phyloP scores from a whole-genome alignment of 2,329 filamentous ascomycete genomes.

The Cryphonectria japonica region DNA sequence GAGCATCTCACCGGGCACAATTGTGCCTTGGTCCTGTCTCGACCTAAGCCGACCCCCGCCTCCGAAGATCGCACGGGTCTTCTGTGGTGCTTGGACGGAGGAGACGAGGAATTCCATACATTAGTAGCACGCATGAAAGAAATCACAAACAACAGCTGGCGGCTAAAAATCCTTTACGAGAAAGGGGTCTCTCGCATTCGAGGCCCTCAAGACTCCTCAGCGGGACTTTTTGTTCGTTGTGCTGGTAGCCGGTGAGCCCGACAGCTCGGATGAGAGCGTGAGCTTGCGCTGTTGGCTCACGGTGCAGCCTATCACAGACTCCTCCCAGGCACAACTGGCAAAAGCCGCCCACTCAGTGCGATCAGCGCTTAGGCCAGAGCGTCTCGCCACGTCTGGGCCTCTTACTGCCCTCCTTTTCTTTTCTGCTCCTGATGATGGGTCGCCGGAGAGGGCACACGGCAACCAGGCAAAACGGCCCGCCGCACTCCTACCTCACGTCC shows the following conservation, averaged over 20 bases:
- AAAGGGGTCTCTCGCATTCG: neutral
- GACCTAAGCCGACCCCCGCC: too few species aligned
- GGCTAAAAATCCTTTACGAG: neutral
- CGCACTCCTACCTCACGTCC: neutral
- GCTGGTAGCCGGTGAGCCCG: neutral
- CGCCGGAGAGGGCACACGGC: slow-evolving; percentile 8
- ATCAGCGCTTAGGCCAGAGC: slow-evolving; percentile 25
- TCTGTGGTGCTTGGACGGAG: neutral
- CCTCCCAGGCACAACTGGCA: slow-evolving; percentile 6
- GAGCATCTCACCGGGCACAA: neutral
- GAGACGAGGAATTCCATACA: neutral
- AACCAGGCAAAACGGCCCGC: neutral
- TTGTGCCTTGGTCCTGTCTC: neutral
- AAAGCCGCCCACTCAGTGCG: slow-evolving; percentile 19
- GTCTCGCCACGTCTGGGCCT: slow-evolving; percentile 27
- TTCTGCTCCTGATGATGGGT: slow-evolving; percentile 1
- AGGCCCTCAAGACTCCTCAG: neutral
- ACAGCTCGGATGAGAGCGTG: slow-evolving; percentile 3
- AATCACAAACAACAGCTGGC: neutral
- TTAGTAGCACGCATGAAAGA: neutral
- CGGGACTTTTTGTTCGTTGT: slow-evolving; percentile 1
- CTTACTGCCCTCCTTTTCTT: neutral
- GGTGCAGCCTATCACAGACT: slow-evolving; percentile 24
- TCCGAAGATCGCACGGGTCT: neutral
- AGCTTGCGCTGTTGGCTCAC: neutral